Evolutionary conservation across 306 rosid species (phyloP), one percentile per base, ranked within the genome.

Genomic region (Acacia confusa): DNA sequence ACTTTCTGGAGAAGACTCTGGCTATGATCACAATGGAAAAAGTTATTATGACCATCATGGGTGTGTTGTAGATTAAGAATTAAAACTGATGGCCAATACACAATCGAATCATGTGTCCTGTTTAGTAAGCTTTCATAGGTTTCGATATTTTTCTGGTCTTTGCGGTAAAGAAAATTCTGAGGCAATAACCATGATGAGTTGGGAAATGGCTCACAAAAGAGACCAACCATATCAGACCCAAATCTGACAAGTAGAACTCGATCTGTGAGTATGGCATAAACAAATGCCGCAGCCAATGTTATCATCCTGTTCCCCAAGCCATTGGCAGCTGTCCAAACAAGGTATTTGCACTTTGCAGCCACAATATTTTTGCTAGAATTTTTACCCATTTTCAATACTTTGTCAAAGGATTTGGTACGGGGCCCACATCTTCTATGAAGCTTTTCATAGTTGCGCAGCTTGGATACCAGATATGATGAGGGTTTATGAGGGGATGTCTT

Each of bases 121-220:
- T 43, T 43, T 11, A 43, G 14, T 10, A 43, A 9, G 47, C 47
- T 43, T 43, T 43, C 47, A 43, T 43, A 43, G 10, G 9, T 9
- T 40, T 40, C 43, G 4, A 40, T 40, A 9, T 40, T 0, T 11
- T 43, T 43, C 47, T 43, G 47, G 14, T 47, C 67, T 63, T 78
- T 69, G 41, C 80, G 73, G 15, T 9, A 11, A 10, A 83, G 81
- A 27, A 85, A 88, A 73, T 88, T 84, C 34, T 41, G 25, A 17
- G 88, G 88, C 22, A 83, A 81, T 43, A 88, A 77, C 91, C 88
- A 88, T 1, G 91, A 85, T 55, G 47, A 84, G 40, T 74, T 79
- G 0, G 85, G 91, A 80, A 85, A 88, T 32, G 91, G 91, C 69
- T 88, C 91, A 10, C 91, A 88, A 52, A 85, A 88, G 38, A 88